phyloP scores from a whole-genome alignment of 139 green algal genomes.

The Zygnema cylindricum region DNA sequence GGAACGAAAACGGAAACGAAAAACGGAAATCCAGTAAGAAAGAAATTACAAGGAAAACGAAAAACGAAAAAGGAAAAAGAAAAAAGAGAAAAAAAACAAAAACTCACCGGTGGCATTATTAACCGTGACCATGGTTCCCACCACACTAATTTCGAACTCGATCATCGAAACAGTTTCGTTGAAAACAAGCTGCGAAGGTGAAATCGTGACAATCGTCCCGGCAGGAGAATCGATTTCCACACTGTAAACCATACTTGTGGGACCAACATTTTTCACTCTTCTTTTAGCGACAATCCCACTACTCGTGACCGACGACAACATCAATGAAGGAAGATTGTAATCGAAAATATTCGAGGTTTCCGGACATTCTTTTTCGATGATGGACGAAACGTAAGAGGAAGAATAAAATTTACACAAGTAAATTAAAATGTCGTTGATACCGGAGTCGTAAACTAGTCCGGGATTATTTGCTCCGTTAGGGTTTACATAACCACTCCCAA shows the following conservation, averaged over 20 bases:
- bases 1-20: not conserved
- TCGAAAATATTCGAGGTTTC: not conserved
- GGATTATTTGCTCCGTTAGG: not conserved
- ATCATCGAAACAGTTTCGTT: not conserved
- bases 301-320: constrained; percentile 22
- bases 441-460: constrained; percentile 38
- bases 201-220: constrained; percentile 19
- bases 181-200: constrained; percentile 5
- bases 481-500: constrained; percentile 28
- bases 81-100: not conserved
- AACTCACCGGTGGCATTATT: not conserved
- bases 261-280: constrained; percentile 24
- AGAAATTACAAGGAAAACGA: not conserved
- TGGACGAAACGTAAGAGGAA: not conserved
- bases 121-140: not conserved
- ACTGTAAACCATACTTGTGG: not conserved
- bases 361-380: not conserved
- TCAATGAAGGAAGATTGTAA: constrained; percentile 13
- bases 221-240: not conserved
- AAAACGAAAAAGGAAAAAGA: not conserved
- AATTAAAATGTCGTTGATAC: not conserved
- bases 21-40: not conserved
- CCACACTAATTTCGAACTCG: not conserved
- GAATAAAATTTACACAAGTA: constrained; percentile 18
- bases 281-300: not conserved